A percentile compares a stretch with the other conserved stretches of the same genome.
Evolutionary conservation across 306 rosid genomes (phyloP).

Genomic region (Crotalaria pallida): DNA sequence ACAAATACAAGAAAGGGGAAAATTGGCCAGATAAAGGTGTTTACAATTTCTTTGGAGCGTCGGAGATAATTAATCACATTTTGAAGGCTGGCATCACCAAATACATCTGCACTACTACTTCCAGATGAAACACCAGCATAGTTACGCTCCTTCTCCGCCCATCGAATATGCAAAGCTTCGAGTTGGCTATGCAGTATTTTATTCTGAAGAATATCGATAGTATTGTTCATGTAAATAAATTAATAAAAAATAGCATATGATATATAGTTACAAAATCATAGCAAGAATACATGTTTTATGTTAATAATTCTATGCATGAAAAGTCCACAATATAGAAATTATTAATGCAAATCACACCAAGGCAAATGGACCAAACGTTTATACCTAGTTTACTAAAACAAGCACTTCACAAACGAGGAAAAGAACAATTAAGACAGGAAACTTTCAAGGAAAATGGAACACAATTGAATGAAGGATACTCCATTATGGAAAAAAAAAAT

Average conservation of each 20-base stretch:
- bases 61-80: constrained; percentile 81
- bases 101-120: constrained; percentile 33
- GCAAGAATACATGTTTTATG: not conserved
- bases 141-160: constrained; percentile 80
- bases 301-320: not conserved
- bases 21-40: constrained; percentile 2
- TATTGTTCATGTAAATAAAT: not conserved
- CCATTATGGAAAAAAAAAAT: not conserved
- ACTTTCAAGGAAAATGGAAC: not conserved
- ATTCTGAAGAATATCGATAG: constrained; percentile 46
- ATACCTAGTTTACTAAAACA: not conserved
- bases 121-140: constrained; percentile 61
- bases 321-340: not conserved
- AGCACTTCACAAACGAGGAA: not conserved
- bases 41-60: constrained; percentile 85
- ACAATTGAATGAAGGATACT: not conserved
- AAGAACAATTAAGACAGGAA: not conserved
- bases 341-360: not conserved
- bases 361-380: not conserved
- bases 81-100: constrained; percentile 62
- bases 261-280: not conserved
- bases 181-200: constrained; percentile 80
- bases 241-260: not conserved
- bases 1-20: not conserved
- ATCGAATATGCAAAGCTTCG: constrained; percentile 84